A percentile compares a stretch with the other conserved stretches of the same genome.
These are phyloP conservation scores for Cylindrodendrum hubeiense DNA, from an alignment of 2,329 filamentous ascomycete genomes.

Conservation along the genomic window DNA sequence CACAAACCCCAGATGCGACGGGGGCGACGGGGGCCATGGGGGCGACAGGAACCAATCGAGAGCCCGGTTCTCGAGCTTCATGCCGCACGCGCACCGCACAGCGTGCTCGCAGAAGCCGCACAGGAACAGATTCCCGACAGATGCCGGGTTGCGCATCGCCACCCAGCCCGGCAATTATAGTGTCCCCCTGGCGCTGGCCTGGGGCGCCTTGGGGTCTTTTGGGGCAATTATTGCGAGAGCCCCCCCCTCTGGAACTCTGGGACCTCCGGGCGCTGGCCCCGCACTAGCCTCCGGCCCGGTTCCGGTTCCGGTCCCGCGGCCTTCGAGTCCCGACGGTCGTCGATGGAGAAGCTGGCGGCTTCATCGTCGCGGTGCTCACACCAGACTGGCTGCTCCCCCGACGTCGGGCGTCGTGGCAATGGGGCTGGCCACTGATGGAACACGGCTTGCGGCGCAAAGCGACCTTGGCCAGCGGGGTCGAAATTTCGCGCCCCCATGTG, in stretches of 20 bases:
- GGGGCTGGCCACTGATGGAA: background rate
- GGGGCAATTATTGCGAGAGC: slow-evolving; percentile 8
- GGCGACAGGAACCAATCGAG: slow-evolving; percentile 1
- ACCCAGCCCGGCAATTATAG: slow-evolving; percentile 32
- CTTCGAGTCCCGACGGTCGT: slow-evolving; percentile 20
- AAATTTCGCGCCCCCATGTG: slow-evolving; percentile 39
- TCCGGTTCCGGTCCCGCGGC: slow-evolving; percentile 38
- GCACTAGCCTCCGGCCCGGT: slow-evolving; percentile 36
- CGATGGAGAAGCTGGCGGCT: slow-evolving; percentile 16
- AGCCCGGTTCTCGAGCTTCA: background rate
- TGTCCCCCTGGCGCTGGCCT: slow-evolving; percentile 12
- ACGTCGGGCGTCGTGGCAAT: slow-evolving; percentile 28
- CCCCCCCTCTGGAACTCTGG: background rate
- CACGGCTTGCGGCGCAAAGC: slow-evolving; percentile 13
- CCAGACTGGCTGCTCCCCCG: slow-evolving; percentile 23
- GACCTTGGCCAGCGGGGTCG: slow-evolving; percentile 33
- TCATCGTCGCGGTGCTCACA: slow-evolving; percentile 10
- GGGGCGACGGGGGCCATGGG: background rate
- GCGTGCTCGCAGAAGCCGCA: slow-evolving; percentile 21
- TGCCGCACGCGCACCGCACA: slow-evolving; percentile 8
- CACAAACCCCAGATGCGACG: slow-evolving; percentile 26
- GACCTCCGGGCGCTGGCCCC: slow-evolving; percentile 22
- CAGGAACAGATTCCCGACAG: slow-evolving; percentile 39
- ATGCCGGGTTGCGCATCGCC: slow-evolving; percentile 29
- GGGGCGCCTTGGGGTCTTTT: background rate